Evolutionary conservation across 345 rosid genomes (phyloP), one percentile per base, ranked within the genome.

Genomic region (Rhodamnia rubescens): DNA sequence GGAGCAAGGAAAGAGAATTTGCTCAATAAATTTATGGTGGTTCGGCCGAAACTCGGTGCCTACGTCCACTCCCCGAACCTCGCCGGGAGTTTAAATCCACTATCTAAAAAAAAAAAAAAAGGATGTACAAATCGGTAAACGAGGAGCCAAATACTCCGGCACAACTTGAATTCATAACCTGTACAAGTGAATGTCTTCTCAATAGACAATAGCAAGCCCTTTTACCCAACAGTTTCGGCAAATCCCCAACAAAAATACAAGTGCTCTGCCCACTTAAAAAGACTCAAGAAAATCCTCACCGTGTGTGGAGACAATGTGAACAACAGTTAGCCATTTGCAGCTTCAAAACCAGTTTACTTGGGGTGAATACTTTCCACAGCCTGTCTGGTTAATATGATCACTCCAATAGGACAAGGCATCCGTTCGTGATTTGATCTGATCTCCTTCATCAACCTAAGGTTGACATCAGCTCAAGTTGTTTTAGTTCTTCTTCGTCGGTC

Each of bases 81-180:
- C 3, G 0, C 0, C 0, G 1, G 44, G 24, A 32, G 1, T 64
- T 64, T 29, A 32, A 7, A 32, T 64, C 21, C 44, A 0, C 3
- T 2, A 0, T 64, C 75, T 32, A 5, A 36, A 32, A 64, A 29
- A 5, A 36, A 32, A 64, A 29, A 16, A 16, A 52, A 5, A 2
- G 7, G 4, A 29, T 7, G 7, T 61, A 61, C 18, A 61, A 29
- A 14, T 61, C 14, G 8, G 1, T 1, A n/a, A 26, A 58, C 11
- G 4, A 15, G 1, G 36, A 29, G 74, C 9, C 8, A 61, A 29
- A 61, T 61, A 29, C 42, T 29, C 8, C 21, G 1, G 0, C 42
- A 27, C 21, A 61, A 15, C 36, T 58, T 58, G 14, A 5, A n/a
- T n/a, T 58, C 4, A 3, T n/a, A 12, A n/a, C 8, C 12, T 1